Conservation (phyloP, 1,139 yeast genomes). For the Pichia sp. region DNA sequence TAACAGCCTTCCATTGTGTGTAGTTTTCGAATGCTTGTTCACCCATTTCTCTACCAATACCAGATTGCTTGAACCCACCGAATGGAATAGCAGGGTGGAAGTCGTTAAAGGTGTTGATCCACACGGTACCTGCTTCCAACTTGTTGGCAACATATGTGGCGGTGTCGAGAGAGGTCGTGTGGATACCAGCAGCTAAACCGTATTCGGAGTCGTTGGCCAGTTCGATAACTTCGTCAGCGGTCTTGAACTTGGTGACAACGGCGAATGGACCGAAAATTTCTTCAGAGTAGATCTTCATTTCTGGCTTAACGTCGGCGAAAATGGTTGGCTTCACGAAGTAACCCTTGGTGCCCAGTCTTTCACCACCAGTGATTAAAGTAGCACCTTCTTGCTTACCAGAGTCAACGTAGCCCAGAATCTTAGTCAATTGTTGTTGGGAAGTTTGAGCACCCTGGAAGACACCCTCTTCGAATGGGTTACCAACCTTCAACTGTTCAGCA, state of each 20-base stretch:
- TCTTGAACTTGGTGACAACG: constrained; percentile 58
- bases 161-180: constrained; percentile 51
- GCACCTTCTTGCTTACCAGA: constrained; percentile 67
- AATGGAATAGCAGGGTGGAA: constrained; percentile 70
- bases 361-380: constrained; percentile 57
- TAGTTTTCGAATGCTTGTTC: constrained; percentile 66
- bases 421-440: constrained; percentile 64
- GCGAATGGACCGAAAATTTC: constrained; percentile 78
- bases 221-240: constrained; percentile 57
- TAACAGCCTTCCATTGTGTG: constrained; percentile 67
- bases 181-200: constrained; percentile 82
- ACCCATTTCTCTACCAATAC: constrained; percentile 82
- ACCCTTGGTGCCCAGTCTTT: constrained; percentile 55
- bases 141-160: constrained; percentile 56
- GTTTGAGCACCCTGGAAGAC: constrained; percentile 73
- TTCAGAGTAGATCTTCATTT: constrained; percentile 56
- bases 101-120: constrained; percentile 76
- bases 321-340: constrained; percentile 65
- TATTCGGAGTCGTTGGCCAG: constrained; percentile 65
- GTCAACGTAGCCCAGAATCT: constrained; percentile 64
- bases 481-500: constrained; percentile 56
- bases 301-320: constrained; percentile 57
- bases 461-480: constrained; percentile 67
- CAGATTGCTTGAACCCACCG: constrained; percentile 75
- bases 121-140: constrained; percentile 66